A percentile compares a stretch with the other conserved stretches of the same genome.
These are phyloP conservation scores for Alternaria sp. DNA, from an alignment of 2,329 filamentous ascomycete genomes.

Conservation along the genomic window DNA sequence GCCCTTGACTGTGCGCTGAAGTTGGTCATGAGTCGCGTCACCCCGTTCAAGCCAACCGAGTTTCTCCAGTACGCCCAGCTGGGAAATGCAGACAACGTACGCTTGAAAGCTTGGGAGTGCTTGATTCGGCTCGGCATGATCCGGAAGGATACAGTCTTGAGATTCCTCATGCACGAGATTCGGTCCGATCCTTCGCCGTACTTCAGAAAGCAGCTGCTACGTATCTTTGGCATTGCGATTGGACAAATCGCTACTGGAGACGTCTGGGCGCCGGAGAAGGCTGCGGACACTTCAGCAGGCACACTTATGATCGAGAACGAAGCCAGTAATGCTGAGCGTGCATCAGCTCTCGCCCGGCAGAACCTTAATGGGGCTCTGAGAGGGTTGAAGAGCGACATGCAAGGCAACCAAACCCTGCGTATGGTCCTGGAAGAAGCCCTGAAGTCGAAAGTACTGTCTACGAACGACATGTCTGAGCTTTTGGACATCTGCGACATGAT, in stretches of 20 bases:
- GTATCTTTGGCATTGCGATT: constrained; percentile 61
- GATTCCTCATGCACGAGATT: constrained; percentile 64
- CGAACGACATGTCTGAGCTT: constrained; percentile 63
- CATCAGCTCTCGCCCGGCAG: constrained; percentile 61
- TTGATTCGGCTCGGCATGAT: constrained; percentile 62
- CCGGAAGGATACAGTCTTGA: constrained; percentile 59
- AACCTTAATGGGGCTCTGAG: constrained; percentile 65
- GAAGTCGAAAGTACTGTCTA: constrained; percentile 56
- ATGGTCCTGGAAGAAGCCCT: constrained; percentile 64
- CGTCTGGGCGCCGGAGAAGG: constrained; percentile 38
- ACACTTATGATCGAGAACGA: constrained; percentile 66
- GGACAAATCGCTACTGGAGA: constrained; percentile 67
- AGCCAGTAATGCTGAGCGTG: constrained; percentile 49
- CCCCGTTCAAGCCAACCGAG: constrained; percentile 61
- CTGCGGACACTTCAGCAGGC: constrained; percentile 42
- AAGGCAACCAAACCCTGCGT: constrained; percentile 57
- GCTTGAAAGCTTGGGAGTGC: constrained; percentile 65
- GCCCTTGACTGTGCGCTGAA: constrained; percentile 65
- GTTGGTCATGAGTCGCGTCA: constrained; percentile 61
- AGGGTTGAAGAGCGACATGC: constrained; percentile 62
- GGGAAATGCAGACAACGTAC: constrained; percentile 66
- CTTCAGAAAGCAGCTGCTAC: constrained; percentile 61
- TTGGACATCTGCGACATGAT: constrained; percentile 64
- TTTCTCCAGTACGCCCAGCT: constrained; percentile 67
- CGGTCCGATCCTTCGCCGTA: constrained; percentile 64